phyloP scores from a whole-genome alignment of 2,329 filamentous ascomycete genomes.

The Sporothrix sp. region DNA sequence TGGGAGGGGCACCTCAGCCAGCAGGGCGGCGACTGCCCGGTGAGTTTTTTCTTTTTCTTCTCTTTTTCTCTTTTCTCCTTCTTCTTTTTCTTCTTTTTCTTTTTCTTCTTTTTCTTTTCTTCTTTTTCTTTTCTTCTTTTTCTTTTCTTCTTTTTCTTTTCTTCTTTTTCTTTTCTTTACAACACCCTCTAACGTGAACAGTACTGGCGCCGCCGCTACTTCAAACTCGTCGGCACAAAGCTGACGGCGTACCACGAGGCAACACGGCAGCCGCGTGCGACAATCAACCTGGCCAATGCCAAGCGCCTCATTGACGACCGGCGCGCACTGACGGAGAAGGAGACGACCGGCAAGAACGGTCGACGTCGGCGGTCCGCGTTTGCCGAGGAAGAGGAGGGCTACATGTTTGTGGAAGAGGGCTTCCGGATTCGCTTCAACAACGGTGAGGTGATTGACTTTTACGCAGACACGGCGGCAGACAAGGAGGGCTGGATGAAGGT shows the following conservation, averaged over 20 bases:
- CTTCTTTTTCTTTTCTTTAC: too few relatives aligned
- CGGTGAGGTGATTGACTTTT: constrained; percentile 96
- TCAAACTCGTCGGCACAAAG: constrained; percentile 84
- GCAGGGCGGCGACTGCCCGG: constrained; percentile 93
- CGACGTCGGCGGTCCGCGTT: constrained; percentile 87
- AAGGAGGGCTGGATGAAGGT: constrained; percentile 95
- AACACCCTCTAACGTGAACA: too few relatives aligned
- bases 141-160: too few relatives aligned
- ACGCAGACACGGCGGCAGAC: constrained; percentile 76
- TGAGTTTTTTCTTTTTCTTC: constrained; percentile 48
- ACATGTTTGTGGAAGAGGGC: constrained; percentile 98
- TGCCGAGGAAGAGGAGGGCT: constrained; percentile 95
- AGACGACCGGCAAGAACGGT: constrained; percentile 65
- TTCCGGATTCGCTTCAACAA: constrained; percentile 99
- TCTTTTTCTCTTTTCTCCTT: too few relatives aligned
- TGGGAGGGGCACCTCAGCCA: constrained; percentile 90
- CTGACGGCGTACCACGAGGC: constrained; percentile 94
- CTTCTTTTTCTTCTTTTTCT: too few relatives aligned
- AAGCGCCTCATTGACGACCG: constrained; percentile 90
- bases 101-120: too few relatives aligned
- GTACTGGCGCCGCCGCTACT: constrained; percentile 98
- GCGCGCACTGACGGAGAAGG: constrained; percentile 70
- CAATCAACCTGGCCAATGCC: constrained; percentile 91
- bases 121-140: too few relatives aligned
- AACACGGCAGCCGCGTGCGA: constrained; percentile 88